A percentile compares a stretch with the other conserved stretches of the same genome.
Conservation (phyloP, 2,329 filamentous ascomycete genomes). For the Trichoderma semiorbis region DNA sequence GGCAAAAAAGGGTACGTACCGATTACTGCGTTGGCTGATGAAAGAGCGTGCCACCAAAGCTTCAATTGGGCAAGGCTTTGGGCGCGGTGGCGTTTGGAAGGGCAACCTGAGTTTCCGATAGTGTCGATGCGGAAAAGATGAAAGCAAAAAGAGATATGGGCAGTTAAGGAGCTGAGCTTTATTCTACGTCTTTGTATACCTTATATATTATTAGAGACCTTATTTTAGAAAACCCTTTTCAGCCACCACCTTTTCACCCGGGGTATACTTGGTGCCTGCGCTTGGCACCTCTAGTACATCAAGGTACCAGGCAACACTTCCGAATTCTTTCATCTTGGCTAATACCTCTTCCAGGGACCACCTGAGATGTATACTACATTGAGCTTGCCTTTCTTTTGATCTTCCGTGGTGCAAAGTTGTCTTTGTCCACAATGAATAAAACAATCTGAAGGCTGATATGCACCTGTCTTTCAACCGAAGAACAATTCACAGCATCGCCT, state of each 20-base stretch:
- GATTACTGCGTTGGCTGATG: neutral
- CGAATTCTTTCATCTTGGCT: neutral
- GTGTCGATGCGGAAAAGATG: neutral
- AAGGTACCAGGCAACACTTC: neutral
- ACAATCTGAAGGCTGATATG: too few relatives aligned
- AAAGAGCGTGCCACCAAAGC: neutral
- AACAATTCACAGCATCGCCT: neutral
- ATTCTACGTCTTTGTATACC: neutral
- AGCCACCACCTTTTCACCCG: neutral
- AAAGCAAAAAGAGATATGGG: neutral
- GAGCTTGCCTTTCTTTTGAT: neutral
- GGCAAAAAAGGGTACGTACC: constrained; percentile 3
- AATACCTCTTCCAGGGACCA: neutral
- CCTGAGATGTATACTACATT: neutral
- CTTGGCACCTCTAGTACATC: neutral
- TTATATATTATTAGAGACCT: too few relatives aligned
- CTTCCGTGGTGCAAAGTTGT: neutral
- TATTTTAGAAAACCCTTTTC: neutral
- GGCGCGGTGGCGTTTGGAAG: neutral
- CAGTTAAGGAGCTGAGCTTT: neutral
- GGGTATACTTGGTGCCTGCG: neutral
- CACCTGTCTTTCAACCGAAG: too few relatives aligned
- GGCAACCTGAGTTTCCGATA: neutral
- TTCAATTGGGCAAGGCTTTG: neutral
- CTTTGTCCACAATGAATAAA: neutral